These are phyloP conservation scores for Sclerotinia borealis DNA, from an alignment of 2,329 filamentous ascomycete species.

Conservation along the genomic window DNA sequence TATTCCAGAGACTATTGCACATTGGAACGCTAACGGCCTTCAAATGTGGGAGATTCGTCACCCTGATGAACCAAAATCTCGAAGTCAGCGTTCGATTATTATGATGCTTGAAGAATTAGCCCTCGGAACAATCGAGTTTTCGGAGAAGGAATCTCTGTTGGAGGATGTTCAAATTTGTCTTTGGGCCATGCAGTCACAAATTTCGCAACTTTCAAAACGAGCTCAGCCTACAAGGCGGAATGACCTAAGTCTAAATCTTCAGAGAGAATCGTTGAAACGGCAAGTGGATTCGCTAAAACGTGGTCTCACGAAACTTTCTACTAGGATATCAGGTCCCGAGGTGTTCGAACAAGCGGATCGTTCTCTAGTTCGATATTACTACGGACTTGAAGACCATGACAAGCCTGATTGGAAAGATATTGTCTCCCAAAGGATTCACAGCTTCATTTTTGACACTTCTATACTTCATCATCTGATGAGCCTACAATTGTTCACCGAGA, in stretches of 20 bases:
- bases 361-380: constrained; percentile 21
- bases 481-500: constrained; percentile 35
- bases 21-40: constrained; percentile 37
- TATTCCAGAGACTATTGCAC: constrained; percentile 32
- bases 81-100: constrained; percentile 22
- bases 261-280: constrained; percentile 18
- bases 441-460: constrained; percentile 31
- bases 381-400: constrained; percentile 22
- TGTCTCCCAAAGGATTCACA: constrained; percentile 27
- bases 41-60: constrained; percentile 35
- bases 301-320: constrained; percentile 16
- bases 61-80: constrained; percentile 31
- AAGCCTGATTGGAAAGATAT: constrained; percentile 17
- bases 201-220: constrained; percentile 18
- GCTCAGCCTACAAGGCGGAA: background rate
- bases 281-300: constrained; percentile 21
- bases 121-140: background rate
- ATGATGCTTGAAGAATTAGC: constrained; percentile 16
- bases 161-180: constrained; percentile 28
- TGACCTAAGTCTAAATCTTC: constrained; percentile 13
- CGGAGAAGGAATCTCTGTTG: constrained; percentile 11
- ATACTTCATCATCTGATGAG: constrained; percentile 36
- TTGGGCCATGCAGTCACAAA: constrained; percentile 20
- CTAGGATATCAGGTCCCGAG: constrained; percentile 3
- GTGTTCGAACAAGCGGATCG: constrained; percentile 15